These are phyloP conservation scores for Pseudogymnoascus sp. DNA, from an alignment of 2,329 filamentous ascomycete species.

Conservation along the genomic window DNA sequence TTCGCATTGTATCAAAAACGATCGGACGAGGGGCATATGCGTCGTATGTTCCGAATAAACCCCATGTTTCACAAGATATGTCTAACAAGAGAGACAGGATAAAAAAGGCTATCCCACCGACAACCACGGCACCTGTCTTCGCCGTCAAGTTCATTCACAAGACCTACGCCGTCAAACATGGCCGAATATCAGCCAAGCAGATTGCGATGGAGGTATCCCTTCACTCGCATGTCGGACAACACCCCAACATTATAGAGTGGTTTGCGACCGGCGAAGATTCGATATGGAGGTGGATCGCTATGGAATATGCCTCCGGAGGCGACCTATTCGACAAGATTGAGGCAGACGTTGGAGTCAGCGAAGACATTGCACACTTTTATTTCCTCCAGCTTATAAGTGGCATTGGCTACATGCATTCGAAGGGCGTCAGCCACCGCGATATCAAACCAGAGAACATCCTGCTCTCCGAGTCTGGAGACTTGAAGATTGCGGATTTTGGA, in stretches of 20 bases:
- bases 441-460: conserved; percentile 95
- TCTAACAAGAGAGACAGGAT: conserved; percentile 18
- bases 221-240: conserved; percentile 79
- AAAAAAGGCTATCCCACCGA: conserved; percentile 84
- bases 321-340: conserved; percentile 99
- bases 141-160: conserved; percentile 99
- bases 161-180: conserved; percentile 81
- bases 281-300: conserved; percentile 93
- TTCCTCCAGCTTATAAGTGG: conserved; percentile 87
- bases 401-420: conserved; percentile 91
- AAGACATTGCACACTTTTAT: conserved; percentile 94
- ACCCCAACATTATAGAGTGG: conserved; percentile 90
- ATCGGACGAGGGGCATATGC: conserved; percentile 96
- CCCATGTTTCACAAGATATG: conserved; percentile 18
- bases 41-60: conserved; percentile 53
- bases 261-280: conserved; percentile 79
- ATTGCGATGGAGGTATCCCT: conserved; percentile 86
- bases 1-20: conserved; percentile 90
- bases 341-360: conserved; percentile 86
- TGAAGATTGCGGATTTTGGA: conserved; percentile 96
- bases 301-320: conserved; percentile 92
- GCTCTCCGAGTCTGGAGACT: conserved; percentile 70
- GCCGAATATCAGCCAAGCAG: conserved; percentile 81
- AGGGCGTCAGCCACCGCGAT: conserved; percentile 87
- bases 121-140: conserved; percentile 66